A percentile compares a stretch with the other conserved stretches of the same genome.
These are phyloP conservation scores for Sphaerulina musiva DNA, from an alignment of 2,329 filamentous ascomycete genomes.

Conservation along the genomic window DNA sequence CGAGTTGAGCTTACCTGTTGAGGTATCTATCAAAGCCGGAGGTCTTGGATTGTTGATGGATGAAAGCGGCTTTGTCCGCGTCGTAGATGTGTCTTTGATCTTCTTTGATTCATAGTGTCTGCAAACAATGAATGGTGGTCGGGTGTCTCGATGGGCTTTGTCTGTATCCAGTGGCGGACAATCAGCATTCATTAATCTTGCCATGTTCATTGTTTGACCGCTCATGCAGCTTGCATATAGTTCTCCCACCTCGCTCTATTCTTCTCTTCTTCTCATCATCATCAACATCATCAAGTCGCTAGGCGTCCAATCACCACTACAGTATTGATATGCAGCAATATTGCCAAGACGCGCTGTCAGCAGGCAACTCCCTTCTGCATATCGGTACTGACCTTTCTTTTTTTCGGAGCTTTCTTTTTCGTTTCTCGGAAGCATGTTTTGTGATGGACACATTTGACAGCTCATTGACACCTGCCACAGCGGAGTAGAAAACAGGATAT, in stretches of 20 bases:
- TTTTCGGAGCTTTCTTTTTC: neutral
- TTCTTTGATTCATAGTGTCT: neutral
- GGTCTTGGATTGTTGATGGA: too few species aligned
- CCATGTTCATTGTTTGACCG: neutral
- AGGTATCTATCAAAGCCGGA: too few species aligned
- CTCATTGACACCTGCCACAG: neutral
- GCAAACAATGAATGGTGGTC: neutral
- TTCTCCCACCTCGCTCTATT: neutral
- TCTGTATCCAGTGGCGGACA: too few species aligned
- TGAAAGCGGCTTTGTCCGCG: too few species aligned
- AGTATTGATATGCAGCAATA: neutral
- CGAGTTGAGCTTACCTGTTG: too few species aligned
- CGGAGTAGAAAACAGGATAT: neutral
- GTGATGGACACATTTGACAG: neutral
- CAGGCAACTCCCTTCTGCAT: neutral
- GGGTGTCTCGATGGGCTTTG: neutral
- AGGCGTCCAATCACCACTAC: neutral
- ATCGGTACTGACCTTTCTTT: neutral
- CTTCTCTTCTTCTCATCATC: neutral
- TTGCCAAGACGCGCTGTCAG: too few species aligned
- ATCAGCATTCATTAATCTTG: neutral
- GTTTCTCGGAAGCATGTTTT: too few species aligned
- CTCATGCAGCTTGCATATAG: neutral
- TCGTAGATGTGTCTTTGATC: too few species aligned
- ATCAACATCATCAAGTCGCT: too few species aligned